Evolutionary conservation across 2,329 filamentous ascomycete genomes (phyloP).

Genomic region (Colletotrichum sp.): DNA sequence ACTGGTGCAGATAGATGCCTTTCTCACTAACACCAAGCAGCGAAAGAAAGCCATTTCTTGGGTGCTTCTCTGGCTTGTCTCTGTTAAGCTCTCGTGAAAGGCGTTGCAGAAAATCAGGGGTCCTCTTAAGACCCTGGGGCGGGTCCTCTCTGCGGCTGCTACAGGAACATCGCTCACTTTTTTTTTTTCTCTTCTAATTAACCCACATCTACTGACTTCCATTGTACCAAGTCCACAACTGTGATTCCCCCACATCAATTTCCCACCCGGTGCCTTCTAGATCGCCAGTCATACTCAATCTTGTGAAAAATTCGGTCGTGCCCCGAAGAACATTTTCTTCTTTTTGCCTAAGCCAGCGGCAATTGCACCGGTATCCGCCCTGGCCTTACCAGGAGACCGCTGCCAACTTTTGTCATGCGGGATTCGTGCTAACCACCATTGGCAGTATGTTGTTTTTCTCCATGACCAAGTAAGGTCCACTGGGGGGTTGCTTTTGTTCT

Average conservation of each 20-base stretch:
- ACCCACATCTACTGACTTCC: neutral
- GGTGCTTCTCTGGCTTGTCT: neutral
- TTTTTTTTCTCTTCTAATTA: neutral
- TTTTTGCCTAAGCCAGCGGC: neutral
- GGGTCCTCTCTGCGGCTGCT: neutral
- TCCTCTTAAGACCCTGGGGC: neutral
- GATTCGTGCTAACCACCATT: neutral
- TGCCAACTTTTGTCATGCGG: constrained; percentile 9
- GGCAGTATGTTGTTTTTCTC: neutral
- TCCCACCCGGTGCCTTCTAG: constrained; percentile 4
- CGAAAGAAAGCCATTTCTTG: neutral
- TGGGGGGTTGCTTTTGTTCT: neutral
- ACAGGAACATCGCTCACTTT: neutral
- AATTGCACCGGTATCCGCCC: neutral
- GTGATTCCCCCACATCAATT: constrained; percentile 1
- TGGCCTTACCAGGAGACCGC: neutral
- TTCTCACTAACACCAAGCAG: neutral
- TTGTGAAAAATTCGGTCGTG: neutral
- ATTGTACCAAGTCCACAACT: neutral
- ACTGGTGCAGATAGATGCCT: neutral
- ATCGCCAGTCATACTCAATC: neutral
- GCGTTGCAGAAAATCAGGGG: neutral
- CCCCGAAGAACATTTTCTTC: neutral
- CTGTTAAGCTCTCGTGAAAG: neutral
- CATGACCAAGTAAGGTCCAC: neutral